Conservation (phyloP, 2,329 filamentous ascomycete genomes). For the Fusarium continuum region DNA sequence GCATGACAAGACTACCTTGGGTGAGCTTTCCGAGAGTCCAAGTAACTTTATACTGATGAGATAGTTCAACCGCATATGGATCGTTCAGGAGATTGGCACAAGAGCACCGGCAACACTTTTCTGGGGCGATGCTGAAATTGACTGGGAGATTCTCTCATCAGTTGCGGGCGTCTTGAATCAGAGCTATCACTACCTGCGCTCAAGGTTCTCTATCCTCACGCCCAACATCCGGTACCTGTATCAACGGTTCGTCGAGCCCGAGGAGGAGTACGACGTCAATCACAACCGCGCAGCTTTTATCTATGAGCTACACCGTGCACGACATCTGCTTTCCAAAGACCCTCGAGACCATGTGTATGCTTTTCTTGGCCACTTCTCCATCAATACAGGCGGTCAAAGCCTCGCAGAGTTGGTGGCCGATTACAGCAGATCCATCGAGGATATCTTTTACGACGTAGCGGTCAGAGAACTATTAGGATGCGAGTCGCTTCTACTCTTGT, state of each 20-base stretch:
- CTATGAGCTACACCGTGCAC: slow-evolving; percentile 50
- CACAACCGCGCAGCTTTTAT: slow-evolving; percentile 49
- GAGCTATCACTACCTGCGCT: slow-evolving; percentile 46
- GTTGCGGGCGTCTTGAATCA: slow-evolving; percentile 47
- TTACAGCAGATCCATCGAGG: slow-evolving; percentile 45
- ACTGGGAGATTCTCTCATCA: slow-evolving; percentile 47
- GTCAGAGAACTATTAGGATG: slow-evolving; percentile 43
- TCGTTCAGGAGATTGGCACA: slow-evolving; percentile 52
- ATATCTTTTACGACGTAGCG: slow-evolving; percentile 49
- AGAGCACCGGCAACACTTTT: slow-evolving; percentile 46
- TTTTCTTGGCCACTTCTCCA: slow-evolving; percentile 50
- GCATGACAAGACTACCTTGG: slow-evolving; percentile 47
- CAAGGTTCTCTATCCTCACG: slow-evolving; percentile 45
- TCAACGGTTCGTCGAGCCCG: slow-evolving; percentile 48
- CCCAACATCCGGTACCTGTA: slow-evolving; percentile 48
- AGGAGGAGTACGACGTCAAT: slow-evolving; percentile 36
- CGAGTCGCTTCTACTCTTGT: slow-evolving; percentile 44
- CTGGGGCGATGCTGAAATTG: slow-evolving; percentile 47
- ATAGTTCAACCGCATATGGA: slow-evolving; percentile 51
- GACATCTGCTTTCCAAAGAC: slow-evolving; percentile 47
- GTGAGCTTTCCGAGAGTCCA: slow-evolving; percentile 35
- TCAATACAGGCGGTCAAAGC: slow-evolving; percentile 34
- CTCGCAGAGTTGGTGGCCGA: slow-evolving; percentile 43
- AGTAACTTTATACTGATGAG: not conserved
- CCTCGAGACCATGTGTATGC: slow-evolving; percentile 50